Conservation (phyloP, 176 grass and related monocot genomes). For the Dendrocalamus sinicus region DNA sequence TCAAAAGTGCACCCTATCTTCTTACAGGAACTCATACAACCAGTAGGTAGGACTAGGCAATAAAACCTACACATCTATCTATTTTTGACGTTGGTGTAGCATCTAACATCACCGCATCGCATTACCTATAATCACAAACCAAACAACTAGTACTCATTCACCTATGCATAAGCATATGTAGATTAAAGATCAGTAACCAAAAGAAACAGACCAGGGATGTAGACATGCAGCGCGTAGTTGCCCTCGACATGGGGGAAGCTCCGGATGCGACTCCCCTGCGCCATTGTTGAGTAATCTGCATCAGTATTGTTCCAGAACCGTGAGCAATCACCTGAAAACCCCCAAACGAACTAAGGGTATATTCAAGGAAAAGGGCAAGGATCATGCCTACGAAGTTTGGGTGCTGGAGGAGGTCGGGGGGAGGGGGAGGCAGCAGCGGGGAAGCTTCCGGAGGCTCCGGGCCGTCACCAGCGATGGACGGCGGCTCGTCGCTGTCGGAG, state of each 20-base stretch:
- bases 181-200: not conserved
- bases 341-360: not conserved
- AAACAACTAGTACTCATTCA: not conserved
- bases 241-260: conserved; percentile 92
- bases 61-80: not conserved
- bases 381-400: conserved; percentile 70
- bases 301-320: not conserved
- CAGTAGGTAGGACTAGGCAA: not conserved
- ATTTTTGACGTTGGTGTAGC: not conserved
- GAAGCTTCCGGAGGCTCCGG: conserved; percentile 5
- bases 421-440: conserved; percentile 63
- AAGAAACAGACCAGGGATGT: conserved; percentile 65
- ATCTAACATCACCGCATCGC: not conserved
- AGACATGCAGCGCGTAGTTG: conserved; percentile 83
- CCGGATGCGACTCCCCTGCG: conserved; percentile 71
- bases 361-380: conserved; percentile 8
- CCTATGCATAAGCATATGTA: not conserved
- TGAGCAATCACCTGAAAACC: conserved; percentile 16
- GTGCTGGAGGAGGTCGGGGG: conserved; percentile 75
- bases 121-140: not conserved
- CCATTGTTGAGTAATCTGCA: conserved; percentile 74
- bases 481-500: conserved; percentile 43
- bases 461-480: not conserved
- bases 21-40: not conserved
- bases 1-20: not conserved